Percentiles rank a stretch among this genome's conserved stretches.
phyloP scores from a whole-genome alignment of 768 basidiomycete species.

The Mycena capillaripes region DNA sequence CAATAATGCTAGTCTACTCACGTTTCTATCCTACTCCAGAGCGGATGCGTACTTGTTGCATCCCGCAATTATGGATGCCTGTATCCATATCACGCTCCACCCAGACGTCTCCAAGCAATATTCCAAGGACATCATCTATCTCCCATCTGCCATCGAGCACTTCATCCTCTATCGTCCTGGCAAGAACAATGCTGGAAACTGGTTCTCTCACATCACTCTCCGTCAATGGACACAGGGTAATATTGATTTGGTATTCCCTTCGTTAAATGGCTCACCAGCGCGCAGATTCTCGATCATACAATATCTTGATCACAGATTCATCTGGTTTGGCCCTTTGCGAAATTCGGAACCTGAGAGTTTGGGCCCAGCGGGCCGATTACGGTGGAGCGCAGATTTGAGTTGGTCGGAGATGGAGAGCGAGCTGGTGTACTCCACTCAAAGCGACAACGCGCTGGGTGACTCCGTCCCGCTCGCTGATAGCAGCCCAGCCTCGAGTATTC shows the following conservation, averaged over 20 bases:
- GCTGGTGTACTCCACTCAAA: neutral
- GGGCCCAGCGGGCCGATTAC: neutral
- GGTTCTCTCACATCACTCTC: slow-evolving; percentile 10
- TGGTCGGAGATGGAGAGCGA: slow-evolving; percentile 8
- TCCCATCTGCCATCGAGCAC: slow-evolving; percentile 10
- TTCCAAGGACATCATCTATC: slow-evolving; percentile 2
- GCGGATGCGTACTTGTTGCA: neutral
- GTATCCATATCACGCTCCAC: slow-evolving; percentile 11
- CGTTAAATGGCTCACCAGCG: neutral
- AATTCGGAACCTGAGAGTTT: neutral
- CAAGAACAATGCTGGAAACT: neutral
- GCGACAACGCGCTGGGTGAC: neutral
- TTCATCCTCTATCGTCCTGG: slow-evolving; percentile 14
- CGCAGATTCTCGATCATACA: slow-evolving; percentile 8
- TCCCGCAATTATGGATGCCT: slow-evolving; percentile 10
- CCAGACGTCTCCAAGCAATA: slow-evolving; percentile 11
- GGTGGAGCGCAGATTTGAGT: slow-evolving; percentile 1
- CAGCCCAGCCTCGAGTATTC: slow-evolving; percentile 16
- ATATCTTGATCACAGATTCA: slow-evolving; percentile 10
- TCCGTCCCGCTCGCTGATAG: neutral
- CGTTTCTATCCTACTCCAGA: neutral
- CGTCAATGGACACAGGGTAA: slow-evolving; percentile 19
- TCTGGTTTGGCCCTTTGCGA: slow-evolving; percentile 1
- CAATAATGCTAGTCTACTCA: neutral
- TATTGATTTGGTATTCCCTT: neutral